Percentiles rank a stretch among this genome's conserved stretches.
These are phyloP conservation scores for Rhodotorula sphaerocarpa DNA, from an alignment of 768 basidiomycete genomes.

Conservation along the genomic window DNA sequence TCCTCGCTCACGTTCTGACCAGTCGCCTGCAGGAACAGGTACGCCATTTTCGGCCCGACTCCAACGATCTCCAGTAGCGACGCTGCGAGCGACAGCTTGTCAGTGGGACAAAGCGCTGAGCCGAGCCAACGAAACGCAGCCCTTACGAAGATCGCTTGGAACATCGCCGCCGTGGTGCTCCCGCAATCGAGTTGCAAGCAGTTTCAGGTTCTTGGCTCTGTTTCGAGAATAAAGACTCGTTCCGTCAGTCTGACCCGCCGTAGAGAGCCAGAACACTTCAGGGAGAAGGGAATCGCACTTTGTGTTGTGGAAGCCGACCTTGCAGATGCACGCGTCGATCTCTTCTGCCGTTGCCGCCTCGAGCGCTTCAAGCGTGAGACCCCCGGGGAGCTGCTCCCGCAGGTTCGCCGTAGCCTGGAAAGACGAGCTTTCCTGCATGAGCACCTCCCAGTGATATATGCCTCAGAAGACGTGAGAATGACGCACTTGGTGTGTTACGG, in stretches of 20 bases:
- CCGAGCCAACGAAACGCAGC: too few species aligned
- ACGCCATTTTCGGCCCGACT: constrained; percentile 96
- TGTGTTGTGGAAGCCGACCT: constrained; percentile 38
- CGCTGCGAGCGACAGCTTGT: constrained; percentile 44
- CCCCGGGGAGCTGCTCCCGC: constrained; percentile 64
- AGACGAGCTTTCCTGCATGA: constrained; percentile 42
- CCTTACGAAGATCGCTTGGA: constrained; percentile 50
- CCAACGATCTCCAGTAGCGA: constrained; percentile 79
- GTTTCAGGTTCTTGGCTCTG: constrained; percentile 24
- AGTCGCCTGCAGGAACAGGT: constrained; percentile 42
- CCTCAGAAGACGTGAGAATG: constrained; percentile 55
- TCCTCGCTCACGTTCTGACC: constrained; percentile 26
- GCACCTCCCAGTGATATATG: constrained; percentile 69
- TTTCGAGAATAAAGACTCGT: background rate
- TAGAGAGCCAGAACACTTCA: background rate
- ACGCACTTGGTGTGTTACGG: constrained; percentile 25
- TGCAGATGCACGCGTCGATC: constrained; percentile 45
- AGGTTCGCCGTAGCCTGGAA: constrained; percentile 69
- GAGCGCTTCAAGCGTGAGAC: constrained; percentile 64
- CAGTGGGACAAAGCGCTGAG: background rate
- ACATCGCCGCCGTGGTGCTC: constrained; percentile 75
- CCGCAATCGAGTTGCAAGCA: constrained; percentile 45
- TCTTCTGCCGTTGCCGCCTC: constrained; percentile 55
- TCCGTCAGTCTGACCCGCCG: too few species aligned
- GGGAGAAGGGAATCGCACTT: background rate